Evolutionary conservation across 1,139 yeast genomes (phyloP).

Genomic region (Candida neerlandica): DNA sequence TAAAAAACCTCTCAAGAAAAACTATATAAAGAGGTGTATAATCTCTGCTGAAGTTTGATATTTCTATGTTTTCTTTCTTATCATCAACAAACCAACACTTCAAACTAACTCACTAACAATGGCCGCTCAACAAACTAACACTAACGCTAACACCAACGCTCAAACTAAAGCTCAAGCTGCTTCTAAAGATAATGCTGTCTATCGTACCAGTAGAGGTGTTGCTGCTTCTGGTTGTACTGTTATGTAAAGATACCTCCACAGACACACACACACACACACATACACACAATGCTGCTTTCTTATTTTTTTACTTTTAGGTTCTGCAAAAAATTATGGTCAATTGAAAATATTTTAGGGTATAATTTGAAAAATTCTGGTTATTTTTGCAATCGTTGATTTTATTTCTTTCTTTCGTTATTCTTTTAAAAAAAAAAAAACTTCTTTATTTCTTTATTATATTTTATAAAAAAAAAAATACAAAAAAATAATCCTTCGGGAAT

Average conservation of each 20-base stretch:
- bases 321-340: constrained; percentile 4
- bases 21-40: not conserved
- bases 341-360: not conserved
- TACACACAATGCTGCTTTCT: not conserved
- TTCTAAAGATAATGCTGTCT: constrained; percentile 9
- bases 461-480: not conserved
- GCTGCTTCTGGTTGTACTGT: constrained; percentile 7
- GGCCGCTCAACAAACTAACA: constrained; percentile 12
- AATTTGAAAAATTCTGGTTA: not conserved
- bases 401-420: not conserved
- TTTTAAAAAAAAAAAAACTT: not conserved
- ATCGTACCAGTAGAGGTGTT: not conserved
- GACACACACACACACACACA: too few relatives aligned
- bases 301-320: not conserved
- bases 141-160: constrained; percentile 1
- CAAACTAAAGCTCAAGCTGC: constrained; percentile 5
- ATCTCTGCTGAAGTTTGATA: not conserved
- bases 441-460: not conserved
- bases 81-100: constrained; percentile 1
- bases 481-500: not conserved
- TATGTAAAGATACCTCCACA: constrained; percentile 9
- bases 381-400: constrained; percentile 2
- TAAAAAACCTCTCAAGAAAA: not conserved
- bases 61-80: not conserved
- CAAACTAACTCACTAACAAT: constrained; percentile 4